A percentile compares a stretch with the other conserved stretches of the same genome.
Conservation (phyloP, 2,329 filamentous ascomycete species). For the Rhinocladiella similis region DNA sequence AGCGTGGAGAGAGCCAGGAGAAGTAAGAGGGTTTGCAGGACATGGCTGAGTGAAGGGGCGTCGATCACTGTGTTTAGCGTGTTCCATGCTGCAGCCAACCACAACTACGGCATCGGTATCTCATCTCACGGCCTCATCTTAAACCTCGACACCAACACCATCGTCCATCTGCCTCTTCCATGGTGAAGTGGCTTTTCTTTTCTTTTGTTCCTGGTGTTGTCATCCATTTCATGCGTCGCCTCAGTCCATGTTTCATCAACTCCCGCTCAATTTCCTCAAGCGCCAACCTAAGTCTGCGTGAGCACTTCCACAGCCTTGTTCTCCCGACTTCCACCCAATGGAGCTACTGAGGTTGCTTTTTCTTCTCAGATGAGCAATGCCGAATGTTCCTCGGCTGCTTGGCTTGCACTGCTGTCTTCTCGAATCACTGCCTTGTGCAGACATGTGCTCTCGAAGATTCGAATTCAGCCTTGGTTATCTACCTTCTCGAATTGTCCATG, state of each 20-base stretch:
- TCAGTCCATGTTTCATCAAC: slow-evolving; percentile 4
- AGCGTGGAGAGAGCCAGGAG: background rate
- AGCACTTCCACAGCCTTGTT: slow-evolving; percentile 2
- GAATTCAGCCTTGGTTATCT: background rate
- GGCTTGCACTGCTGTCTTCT: slow-evolving; percentile 11
- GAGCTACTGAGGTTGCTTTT: background rate
- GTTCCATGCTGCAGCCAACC: slow-evolving; percentile 10
- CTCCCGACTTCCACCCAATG: slow-evolving; percentile 13
- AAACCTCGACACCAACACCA: slow-evolving; percentile 1
- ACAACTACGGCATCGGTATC: background rate
- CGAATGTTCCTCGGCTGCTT: slow-evolving; percentile 8
- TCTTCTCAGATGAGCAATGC: slow-evolving; percentile 10
- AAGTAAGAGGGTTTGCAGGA: background rate
- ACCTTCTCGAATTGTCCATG: slow-evolving; percentile 20
- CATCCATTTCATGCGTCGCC: background rate
- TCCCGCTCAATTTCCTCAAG: slow-evolving; percentile 8
- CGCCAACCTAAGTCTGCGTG: slow-evolving; percentile 7
- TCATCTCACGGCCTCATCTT: slow-evolving; percentile 24
- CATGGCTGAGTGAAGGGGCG: background rate
- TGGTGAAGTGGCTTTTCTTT: background rate
- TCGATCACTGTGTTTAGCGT: slow-evolving; percentile 14
- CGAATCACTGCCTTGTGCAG: slow-evolving; percentile 14
- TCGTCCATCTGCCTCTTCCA: background rate
- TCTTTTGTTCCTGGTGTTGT: background rate
- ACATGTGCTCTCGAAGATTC: background rate